phyloP scores from a whole-genome alignment of 768 basidiomycete genomes.

The Collybiopsis confluens region DNA sequence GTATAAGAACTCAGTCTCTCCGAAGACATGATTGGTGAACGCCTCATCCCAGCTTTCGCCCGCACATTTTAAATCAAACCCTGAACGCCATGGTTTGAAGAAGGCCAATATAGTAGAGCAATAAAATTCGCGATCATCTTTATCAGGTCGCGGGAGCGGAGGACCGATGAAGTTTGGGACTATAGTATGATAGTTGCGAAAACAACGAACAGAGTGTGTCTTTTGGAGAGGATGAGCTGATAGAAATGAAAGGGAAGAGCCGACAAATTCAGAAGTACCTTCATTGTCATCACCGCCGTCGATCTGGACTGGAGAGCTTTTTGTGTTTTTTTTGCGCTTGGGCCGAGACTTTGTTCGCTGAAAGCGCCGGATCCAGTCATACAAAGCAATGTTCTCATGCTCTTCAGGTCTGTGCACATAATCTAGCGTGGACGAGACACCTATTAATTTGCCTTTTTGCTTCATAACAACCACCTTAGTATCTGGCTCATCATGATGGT shows the following conservation, averaged over 20 bases:
- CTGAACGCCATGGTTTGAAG: constrained; percentile 29
- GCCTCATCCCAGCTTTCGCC: constrained; percentile 19
- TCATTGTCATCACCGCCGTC: too few species aligned
- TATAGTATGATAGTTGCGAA: not conserved
- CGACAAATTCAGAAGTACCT: not conserved
- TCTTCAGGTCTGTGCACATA: constrained; percentile 13
- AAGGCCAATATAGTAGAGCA: constrained; percentile 27
- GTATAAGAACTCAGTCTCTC: constrained; percentile 7
- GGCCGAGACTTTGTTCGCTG: not conserved
- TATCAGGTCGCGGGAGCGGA: constrained; percentile 23
- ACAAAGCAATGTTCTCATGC: constrained; percentile 6
- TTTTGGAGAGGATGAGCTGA: not conserved
- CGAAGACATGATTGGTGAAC: constrained; percentile 12
- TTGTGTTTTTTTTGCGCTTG: not conserved
- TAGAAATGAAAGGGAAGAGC: not conserved
- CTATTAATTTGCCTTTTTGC: not conserved
- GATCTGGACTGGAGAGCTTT: too few species aligned
- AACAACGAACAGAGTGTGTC: constrained; percentile 7
- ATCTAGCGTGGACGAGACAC: constrained; percentile 9
- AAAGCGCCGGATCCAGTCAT: constrained; percentile 15
- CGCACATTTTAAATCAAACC: constrained; percentile 19
- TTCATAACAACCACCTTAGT: constrained; percentile 7
- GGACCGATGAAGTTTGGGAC: constrained; percentile 28
- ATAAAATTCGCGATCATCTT: constrained; percentile 28
- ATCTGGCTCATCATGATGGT: not conserved